Evolutionary conservation across 208 protist species (phyloP).

Genomic region (Tritrichomonas foetus): DNA sequence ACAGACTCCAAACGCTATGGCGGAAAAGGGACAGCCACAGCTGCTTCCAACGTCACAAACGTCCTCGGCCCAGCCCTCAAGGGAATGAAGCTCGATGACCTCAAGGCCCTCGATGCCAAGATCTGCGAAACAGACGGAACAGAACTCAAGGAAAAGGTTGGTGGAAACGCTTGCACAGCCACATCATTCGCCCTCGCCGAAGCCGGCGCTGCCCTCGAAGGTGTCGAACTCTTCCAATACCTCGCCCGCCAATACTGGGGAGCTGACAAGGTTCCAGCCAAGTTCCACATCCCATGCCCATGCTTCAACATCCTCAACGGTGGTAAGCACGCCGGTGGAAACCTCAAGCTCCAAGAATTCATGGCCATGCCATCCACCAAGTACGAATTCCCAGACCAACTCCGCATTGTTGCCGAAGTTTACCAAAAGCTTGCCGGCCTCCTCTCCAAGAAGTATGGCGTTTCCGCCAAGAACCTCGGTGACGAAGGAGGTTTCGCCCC

Average conservation of each 20-base stretch:
- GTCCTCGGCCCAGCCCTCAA: conserved; percentile 78
- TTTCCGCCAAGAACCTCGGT: conserved; percentile 78
- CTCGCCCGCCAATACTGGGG: not conserved
- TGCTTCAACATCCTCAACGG: conserved; percentile 41
- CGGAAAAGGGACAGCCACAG: conserved; percentile 86
- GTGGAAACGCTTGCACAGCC: conserved; percentile 14
- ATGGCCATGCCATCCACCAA: conserved; percentile 94
- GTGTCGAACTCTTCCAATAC: conserved; percentile 30
- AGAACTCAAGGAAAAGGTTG: no score
- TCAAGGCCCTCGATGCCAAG: conserved; percentile 2
- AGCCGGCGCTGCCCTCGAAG: not conserved
- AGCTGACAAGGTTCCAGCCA: not conserved
- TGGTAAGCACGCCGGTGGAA: no score
- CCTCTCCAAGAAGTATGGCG: conserved; percentile 88
- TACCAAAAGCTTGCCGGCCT: conserved; percentile 95
- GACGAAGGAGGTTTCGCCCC: conserved; percentile 92
- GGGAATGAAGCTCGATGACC: not conserved
- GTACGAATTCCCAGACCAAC: conserved; percentile 70
- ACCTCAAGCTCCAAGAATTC: conserved; percentile 48
- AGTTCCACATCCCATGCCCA: not conserved
- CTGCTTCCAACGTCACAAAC: conserved; percentile 91
- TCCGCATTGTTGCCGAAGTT: conserved; percentile 70
- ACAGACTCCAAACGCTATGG: conserved; percentile 78
- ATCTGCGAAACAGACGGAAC: conserved; percentile 29
- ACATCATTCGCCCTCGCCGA: not conserved